Evolutionary conservation across 306 rosid genomes (phyloP).

Genomic region (Styphnolobium japonicum): DNA sequence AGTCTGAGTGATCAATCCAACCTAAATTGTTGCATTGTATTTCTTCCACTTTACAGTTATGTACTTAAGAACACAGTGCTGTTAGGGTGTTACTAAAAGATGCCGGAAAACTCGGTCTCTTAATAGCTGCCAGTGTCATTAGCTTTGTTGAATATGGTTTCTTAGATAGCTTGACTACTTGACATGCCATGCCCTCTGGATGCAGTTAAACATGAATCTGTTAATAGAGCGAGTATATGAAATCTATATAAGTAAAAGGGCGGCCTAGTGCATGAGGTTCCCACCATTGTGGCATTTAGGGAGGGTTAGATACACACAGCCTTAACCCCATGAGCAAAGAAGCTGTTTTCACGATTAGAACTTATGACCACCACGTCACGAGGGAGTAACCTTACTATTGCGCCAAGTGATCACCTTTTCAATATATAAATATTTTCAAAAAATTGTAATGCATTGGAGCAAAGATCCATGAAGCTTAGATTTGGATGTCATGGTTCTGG

Average conservation of each 20-base stretch:
- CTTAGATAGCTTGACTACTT: background rate
- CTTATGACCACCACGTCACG: no score
- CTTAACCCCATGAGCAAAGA: no score
- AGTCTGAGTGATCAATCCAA: background rate
- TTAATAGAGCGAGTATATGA: background rate
- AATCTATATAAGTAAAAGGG: background rate
- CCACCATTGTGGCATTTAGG: background rate
- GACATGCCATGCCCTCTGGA: background rate
- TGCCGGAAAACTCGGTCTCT: background rate
- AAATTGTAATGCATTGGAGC: background rate
- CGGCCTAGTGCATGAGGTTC: background rate
- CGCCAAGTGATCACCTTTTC: no score
- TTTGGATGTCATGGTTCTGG: background rate
- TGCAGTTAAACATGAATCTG: slow-evolving; percentile 8
- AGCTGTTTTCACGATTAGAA: no score
- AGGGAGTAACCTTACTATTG: no score
- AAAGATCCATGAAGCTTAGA: background rate
- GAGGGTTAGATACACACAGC: no score
- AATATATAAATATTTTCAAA: no score
- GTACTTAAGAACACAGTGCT: background rate
- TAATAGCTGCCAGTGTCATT: background rate
- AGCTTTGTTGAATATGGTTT: background rate
- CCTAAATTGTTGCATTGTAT: background rate
- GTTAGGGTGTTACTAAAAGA: background rate
- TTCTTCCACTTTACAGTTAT: background rate